Base-by-base conservation (phyloP, 495 filamentous ascomycete species). In the Collariella sp. region DNA sequence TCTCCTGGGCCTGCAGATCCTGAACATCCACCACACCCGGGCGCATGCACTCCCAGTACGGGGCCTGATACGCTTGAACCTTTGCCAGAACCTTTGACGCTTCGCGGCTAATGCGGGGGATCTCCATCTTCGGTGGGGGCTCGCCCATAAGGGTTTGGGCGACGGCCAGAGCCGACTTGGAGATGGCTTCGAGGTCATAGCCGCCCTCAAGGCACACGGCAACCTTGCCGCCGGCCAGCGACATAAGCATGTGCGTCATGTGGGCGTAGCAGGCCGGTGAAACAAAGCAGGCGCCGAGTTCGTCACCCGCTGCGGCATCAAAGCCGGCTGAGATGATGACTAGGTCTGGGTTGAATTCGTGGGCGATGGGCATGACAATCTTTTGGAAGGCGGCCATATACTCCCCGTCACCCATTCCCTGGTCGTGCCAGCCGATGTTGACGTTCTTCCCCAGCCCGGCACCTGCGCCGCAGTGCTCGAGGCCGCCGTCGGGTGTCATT, bases 201-300 rank as follows among this genome's bases (percentile, higher is more conserved):
- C 93, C 93, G 46, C 93, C 93, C 77, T 95, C 93, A 13, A 98
- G 73, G 63, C 91, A 96, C 22, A 95, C 89, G 10, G 87, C 88
- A 42, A 97, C 76, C 65, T 93, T 96, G 35, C 93, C 93, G 41
- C 83, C 75, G 2, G 93, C 91, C n/a, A 99, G 79, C 12, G 85
- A 84, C 90, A 96, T 97, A 16, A 99, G 79, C 91, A 96, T 96
- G 63, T 96, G 88, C 9, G 94, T 96, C 93, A 99, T 97, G 62
- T 97, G 91, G 18, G 89, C 89, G 66, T 97, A 99, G 63, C 94
- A 91, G 20, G 83, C 69, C 0, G 93, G 93, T 0, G 89, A 84
- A 5, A 97, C 91, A 60, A 85, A 89, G 66, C 94, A 99, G 31
- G 84, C 88, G 35, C 93, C 93, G 18, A 99, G 77, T 50, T 87